phyloP scores from a whole-genome alignment of 495 filamentous ascomycete species.

The Penicillium tannophilum region DNA sequence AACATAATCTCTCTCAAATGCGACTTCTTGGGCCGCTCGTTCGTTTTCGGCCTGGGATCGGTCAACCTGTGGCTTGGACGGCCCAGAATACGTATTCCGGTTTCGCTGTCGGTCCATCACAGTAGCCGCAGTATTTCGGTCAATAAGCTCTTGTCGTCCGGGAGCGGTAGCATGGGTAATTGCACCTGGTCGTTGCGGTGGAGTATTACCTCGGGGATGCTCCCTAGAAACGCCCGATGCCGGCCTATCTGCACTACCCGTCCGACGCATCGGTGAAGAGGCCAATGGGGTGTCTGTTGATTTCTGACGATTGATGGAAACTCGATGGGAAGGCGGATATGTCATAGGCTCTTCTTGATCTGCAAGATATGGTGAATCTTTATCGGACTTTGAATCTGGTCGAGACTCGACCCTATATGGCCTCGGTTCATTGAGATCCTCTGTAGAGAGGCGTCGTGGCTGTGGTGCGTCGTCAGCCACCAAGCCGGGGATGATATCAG shows the following conservation, averaged over 20 bases:
- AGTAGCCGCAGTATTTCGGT: constrained; percentile 32
- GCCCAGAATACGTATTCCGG: constrained; percentile 50
- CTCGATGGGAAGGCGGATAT: constrained; percentile 30
- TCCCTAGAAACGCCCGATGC: constrained; percentile 32
- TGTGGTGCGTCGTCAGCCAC: constrained; percentile 70
- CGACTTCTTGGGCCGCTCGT: constrained; percentile 80
- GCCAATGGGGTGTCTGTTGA: constrained; percentile 43
- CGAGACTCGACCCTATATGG: constrained; percentile 33
- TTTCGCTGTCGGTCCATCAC: constrained; percentile 54
- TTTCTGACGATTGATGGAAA: constrained; percentile 29
- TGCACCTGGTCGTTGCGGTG: constrained; percentile 43
- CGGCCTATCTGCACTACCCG: constrained; percentile 42
- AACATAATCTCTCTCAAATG: constrained; percentile 91
- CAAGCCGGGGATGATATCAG: constrained; percentile 78
- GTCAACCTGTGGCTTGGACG: constrained; percentile 42
- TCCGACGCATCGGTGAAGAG: constrained; percentile 39
- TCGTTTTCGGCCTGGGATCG: constrained; percentile 63
- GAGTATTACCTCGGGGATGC: constrained; percentile 23
- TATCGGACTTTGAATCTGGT: constrained; percentile 21
- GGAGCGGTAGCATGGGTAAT: constrained; percentile 62
- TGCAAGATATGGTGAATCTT: constrained; percentile 26
- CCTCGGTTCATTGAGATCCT: constrained; percentile 11
- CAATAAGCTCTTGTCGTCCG: constrained; percentile 54
- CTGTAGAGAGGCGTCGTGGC: constrained; percentile 25
- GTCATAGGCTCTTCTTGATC: constrained; percentile 30